phyloP scores from a whole-genome alignment of 176 grass and related monocot species.

The Avena atlantica region DNA sequence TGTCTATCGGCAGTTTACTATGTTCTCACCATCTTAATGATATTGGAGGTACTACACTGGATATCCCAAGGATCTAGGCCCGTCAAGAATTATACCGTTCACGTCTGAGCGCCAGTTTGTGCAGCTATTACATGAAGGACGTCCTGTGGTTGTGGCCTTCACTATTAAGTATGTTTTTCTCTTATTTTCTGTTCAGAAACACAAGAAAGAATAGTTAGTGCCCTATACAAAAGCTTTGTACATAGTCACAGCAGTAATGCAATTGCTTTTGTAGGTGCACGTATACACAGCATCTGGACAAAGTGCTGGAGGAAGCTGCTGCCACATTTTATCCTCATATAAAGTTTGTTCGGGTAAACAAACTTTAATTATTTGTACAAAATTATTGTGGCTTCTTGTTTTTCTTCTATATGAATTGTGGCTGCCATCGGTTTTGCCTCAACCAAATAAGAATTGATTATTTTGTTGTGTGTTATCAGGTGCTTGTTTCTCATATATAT shows the following conservation, averaged over 20 bases:
- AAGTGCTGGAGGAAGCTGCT: constrained; percentile 85
- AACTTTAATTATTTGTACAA: neutral
- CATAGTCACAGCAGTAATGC: constrained; percentile 11
- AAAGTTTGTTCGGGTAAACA: constrained; percentile 85
- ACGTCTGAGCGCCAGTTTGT: constrained; percentile 88
- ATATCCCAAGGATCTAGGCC: constrained; percentile 89
- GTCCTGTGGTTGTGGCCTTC: constrained; percentile 90
- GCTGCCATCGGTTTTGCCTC: neutral
- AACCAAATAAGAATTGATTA: neutral
- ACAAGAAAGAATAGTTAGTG: constrained; percentile 21
- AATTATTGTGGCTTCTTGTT: neutral
- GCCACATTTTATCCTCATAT: constrained; percentile 75
- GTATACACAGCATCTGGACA: constrained; percentile 86
- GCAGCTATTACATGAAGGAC: constrained; percentile 80
- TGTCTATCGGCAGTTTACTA: neutral
- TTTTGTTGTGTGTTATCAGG: neutral
- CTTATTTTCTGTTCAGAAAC: constrained; percentile 22
- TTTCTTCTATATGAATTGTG: neutral
- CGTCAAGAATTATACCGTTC: constrained; percentile 83
- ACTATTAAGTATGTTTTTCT: constrained; percentile 72
- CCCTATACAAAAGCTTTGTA: neutral
- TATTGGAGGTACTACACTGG: constrained; percentile 88
- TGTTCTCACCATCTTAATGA: constrained; percentile 27
- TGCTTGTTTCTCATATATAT: neutral
- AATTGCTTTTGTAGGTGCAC: constrained; percentile 65